Base-by-base conservation (phyloP, 352 stramenopile genomes). In the Phytophthora boehmeriae region DNA sequence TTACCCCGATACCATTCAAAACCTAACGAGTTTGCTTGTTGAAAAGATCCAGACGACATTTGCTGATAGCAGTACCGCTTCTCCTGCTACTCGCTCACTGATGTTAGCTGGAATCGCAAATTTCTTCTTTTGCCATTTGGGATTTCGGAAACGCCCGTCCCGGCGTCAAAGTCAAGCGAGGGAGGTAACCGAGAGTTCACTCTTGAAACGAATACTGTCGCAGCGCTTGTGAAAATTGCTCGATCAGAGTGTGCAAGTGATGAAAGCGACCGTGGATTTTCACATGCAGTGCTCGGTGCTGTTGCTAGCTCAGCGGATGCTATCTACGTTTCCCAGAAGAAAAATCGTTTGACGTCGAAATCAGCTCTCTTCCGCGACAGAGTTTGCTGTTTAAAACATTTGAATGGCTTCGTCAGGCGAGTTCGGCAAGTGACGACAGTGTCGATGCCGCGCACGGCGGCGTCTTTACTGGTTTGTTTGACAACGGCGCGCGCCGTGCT, bases 321-420 rank as follows among this genome's bases (percentile, higher is more conserved):
- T 8, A 76, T 82, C 53, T 75, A 76, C 34, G 66, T 83, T 19
- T 49, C 58, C 3, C 74, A 82, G 22, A 83, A 78, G 55, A 86
- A 86, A 77, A 80, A 60, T 64, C 51, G 25, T 76, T 86, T 5
- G 68, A 86, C n/a, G 63, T 56, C 5, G 76, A 86, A 16, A 32
- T 86, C 16, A 50, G 59, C 1, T 43, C 71, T 44, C 63, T 86
- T 20, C 62, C 76, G 10, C 22, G 55, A 5, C 73, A 45, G 11
- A 55, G 46, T 1, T 54, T 81, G 36, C 39, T 83, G 22, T 38
- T 50, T 10, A 82, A 81, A 54, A 43, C 44, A 16, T 55, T 86
- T 20, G 49, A 80, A 14, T 68, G 65, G 45, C 49, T 86, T 13
- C 65, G 59, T 6, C 54, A 72, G 20, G 55, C 54, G 11, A 63